Conservation (phyloP, 176 grass and related monocot genomes). For the Pharus latifolius region DNA sequence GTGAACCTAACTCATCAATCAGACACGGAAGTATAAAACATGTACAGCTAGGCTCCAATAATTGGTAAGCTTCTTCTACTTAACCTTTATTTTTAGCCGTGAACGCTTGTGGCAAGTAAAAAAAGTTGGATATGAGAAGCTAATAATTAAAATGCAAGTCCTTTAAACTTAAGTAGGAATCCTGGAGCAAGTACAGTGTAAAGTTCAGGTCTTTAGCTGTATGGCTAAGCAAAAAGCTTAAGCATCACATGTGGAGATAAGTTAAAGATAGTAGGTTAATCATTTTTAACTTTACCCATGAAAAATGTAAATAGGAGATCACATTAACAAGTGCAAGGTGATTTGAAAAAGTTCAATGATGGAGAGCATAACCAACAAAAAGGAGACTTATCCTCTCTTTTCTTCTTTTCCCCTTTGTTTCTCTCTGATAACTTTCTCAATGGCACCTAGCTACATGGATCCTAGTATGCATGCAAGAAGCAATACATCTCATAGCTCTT, state of each 20-base stretch:
- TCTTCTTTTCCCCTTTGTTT: constrained; percentile 15
- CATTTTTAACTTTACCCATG: constrained; percentile 17
- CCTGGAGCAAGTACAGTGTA: constrained; percentile 15
- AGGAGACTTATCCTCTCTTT: background rate
- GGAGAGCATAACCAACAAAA: constrained; percentile 46
- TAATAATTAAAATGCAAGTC: constrained; percentile 35
- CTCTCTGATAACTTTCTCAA: constrained; percentile 11
- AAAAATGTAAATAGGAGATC: background rate
- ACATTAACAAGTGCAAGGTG: background rate
- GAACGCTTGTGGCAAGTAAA: constrained; percentile 27
- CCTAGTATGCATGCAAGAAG: constrained; percentile 4
- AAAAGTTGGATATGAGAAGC: constrained; percentile 13
- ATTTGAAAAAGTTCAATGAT: background rate
- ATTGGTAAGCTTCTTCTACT: background rate
- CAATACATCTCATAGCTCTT: too few species aligned
- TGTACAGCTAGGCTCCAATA: background rate
- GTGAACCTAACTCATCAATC: background rate
- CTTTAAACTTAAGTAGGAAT: constrained; percentile 28
- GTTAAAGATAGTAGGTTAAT: constrained; percentile 20
- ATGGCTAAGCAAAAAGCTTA: constrained; percentile 1
- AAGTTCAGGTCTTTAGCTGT: constrained; percentile 16
- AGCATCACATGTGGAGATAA: constrained; percentile 20
- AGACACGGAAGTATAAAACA: too few species aligned
- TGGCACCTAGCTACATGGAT: constrained; percentile 33
- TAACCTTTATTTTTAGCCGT: constrained; percentile 19